These are phyloP conservation scores for Gamsiella multidivaricata DNA, from an alignment of 192 early-diverging fungal species.

Conservation along the genomic window DNA sequence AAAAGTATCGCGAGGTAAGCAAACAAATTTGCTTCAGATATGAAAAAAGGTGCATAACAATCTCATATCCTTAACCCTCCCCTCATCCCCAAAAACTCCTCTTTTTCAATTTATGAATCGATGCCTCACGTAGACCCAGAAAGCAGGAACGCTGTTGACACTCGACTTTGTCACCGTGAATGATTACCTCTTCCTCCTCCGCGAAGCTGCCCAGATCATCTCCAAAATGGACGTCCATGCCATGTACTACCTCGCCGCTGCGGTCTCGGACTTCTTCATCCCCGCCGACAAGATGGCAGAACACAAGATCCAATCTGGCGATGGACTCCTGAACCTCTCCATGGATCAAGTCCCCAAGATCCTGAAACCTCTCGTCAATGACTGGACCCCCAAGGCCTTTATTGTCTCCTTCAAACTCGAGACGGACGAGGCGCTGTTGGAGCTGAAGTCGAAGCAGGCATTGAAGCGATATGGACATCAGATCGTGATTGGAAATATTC, in stretches of 20 bases:
- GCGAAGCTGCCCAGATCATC: constrained; percentile 76
- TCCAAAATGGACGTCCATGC: constrained; percentile 71
- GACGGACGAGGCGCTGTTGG: constrained; percentile 86
- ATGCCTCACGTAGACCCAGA: constrained; percentile 59
- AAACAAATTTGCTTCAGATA: not conserved
- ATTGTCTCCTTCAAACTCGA: constrained; percentile 99
- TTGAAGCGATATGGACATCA: constrained; percentile 94
- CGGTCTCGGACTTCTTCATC: constrained; percentile 99
- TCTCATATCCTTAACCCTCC: not conserved
- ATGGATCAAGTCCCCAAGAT: constrained; percentile 99
- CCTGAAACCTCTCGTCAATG: constrained; percentile 89
- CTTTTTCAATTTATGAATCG: not conserved
- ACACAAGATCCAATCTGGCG: constrained; percentile 97
- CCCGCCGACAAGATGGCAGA: constrained; percentile 91
- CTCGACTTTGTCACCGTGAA: constrained; percentile 89
- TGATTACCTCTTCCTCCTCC: constrained; percentile 93
- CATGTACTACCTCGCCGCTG: constrained; percentile 98
- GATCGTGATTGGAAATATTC: constrained; percentile 95
- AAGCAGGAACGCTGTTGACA: constrained; percentile 74
- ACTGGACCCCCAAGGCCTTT: constrained; percentile 89
- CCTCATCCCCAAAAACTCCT: not conserved
- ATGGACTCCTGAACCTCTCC: constrained; percentile 84
- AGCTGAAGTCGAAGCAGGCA: constrained; percentile 82
- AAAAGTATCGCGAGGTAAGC: constrained; percentile 71
- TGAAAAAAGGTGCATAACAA: constrained; percentile 14